These are phyloP conservation scores for Populus deltoides DNA, from an alignment of 345 rosid species.

Conservation along the genomic window DNA sequence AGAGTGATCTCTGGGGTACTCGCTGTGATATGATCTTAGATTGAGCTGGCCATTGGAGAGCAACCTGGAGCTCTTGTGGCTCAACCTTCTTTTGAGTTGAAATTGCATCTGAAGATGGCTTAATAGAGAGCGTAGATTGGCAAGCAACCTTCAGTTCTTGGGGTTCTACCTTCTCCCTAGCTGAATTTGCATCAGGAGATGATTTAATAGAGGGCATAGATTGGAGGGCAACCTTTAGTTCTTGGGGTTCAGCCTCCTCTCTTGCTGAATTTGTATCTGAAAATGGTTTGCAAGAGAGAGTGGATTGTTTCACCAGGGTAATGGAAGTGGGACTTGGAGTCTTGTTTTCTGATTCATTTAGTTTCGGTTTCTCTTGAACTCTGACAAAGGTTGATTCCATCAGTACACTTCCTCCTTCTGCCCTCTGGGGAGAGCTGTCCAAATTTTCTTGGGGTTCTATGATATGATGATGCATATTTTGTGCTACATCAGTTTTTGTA, in stretches of 20 bases:
- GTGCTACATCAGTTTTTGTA: slow-evolving; percentile 48
- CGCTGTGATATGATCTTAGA: slow-evolving; percentile 60
- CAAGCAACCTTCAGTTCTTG: neutral
- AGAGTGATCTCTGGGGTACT: slow-evolving; percentile 33
- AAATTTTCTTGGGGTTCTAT: slow-evolving; percentile 45
- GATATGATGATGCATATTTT: slow-evolving; percentile 47
- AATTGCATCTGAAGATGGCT: slow-evolving; percentile 19
- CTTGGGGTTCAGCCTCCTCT: slow-evolving; percentile 10
- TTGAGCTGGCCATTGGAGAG: slow-evolving; percentile 47
- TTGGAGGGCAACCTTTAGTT: neutral
- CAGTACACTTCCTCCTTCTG: slow-evolving; percentile 30
- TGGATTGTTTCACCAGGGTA: slow-evolving; percentile 14
- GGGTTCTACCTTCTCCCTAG: neutral
- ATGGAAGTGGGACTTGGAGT: slow-evolving; percentile 21
- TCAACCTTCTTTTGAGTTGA: slow-evolving; percentile 14
- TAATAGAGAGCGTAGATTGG: slow-evolving; percentile 16
- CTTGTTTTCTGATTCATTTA: slow-evolving; percentile 32
- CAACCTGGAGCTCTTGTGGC: slow-evolving; percentile 40
- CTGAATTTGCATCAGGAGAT: slow-evolving; percentile 8
- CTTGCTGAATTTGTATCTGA: slow-evolving; percentile 7
- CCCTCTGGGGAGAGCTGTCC: slow-evolving; percentile 40
- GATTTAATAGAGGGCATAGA: neutral
- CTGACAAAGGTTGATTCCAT: slow-evolving; percentile 39
- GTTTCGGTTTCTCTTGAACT: slow-evolving; percentile 37
- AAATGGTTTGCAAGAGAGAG: neutral